Evolutionary conservation across 192 early-diverging fungal genomes (phyloP).

Genomic region (Spizellomyces sp.): DNA sequence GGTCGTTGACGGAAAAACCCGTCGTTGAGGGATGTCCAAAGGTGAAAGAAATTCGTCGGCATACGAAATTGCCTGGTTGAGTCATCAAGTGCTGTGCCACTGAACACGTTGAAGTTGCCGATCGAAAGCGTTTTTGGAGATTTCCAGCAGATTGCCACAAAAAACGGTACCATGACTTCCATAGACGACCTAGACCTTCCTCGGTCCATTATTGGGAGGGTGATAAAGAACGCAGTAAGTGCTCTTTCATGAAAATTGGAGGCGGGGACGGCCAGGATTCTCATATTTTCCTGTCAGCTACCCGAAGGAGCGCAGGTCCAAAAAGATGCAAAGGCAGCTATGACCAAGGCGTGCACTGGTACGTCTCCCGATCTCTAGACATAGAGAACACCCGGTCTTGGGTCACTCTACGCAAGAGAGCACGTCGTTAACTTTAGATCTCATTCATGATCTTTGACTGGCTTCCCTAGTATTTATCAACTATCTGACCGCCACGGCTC

Average conservation of each 20-base stretch:
- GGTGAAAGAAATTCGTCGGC: too few relatives aligned
- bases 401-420: too few relatives aligned
- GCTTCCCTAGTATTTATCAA: constrained; percentile 41
- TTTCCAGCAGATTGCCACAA: too few relatives aligned
- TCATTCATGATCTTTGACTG: neutral
- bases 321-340: constrained; percentile 30
- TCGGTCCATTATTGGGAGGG: constrained; percentile 25
- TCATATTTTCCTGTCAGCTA: constrained; percentile 8
- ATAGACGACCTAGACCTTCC: constrained; percentile 37
- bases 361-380: neutral
- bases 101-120: too few relatives aligned
- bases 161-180: neutral
- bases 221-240: constrained; percentile 28
- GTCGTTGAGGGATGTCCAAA: too few relatives aligned
- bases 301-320: constrained; percentile 29
- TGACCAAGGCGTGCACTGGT: constrained; percentile 33
- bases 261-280: neutral
- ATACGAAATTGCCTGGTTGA: too few relatives aligned
- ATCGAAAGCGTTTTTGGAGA: too few relatives aligned
- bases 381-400: too few relatives aligned
- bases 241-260: neutral
- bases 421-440: too few relatives aligned
- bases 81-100: too few relatives aligned
- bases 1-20: too few relatives aligned
- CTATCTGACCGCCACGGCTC: constrained; percentile 43